Base-by-base conservation (phyloP, 176 grass and related monocot species). In the Carex scoparia region DNA sequence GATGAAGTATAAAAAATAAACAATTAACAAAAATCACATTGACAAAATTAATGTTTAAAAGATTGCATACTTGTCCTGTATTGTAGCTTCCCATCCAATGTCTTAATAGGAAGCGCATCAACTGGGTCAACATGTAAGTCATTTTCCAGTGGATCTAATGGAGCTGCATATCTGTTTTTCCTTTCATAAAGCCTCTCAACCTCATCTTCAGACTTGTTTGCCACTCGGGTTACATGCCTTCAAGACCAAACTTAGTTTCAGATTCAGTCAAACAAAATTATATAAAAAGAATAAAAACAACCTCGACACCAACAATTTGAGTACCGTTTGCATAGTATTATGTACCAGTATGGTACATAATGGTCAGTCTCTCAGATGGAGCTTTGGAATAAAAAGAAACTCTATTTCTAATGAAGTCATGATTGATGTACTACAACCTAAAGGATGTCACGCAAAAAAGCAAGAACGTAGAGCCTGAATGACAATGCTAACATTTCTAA, bases 161-260 rank as follows among this genome's bases (percentile, higher is more conserved):
- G 81, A 23, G 84, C 73, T 48, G 81, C 85, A 58, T 90, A 92
- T 81, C 88, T 89, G 68, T 89, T 93, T 83, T 86, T 86, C 69
- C 79, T 69, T 86, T 98, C 96, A 57, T 98, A 98, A 23, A 98
- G 88, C 64, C 81, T 87, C 86, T 98, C 93, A 33, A 98, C 83
- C 81, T 92, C 85, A 84, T 87, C 96, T 27, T 89, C 93, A 64
- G 88, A 79, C 7, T 91, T 88, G 81, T 86, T 76, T 1, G 89
- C 88, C 30, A 95, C 87, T 84, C 91, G 89, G 51, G 33, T 85
- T 44, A 98, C 90, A 70, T 91, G 87, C 56, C 92, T 94, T 56
- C 35, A 83, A 61, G 31, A 85, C n/a, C 69, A 87, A 70, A 84
- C 23, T 74, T 74, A 14, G 23, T 60, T 61, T 83, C 65, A 65